phyloP scores from a whole-genome alignment of 208 protist genomes.

The Entamoeba histolytica region DNA sequence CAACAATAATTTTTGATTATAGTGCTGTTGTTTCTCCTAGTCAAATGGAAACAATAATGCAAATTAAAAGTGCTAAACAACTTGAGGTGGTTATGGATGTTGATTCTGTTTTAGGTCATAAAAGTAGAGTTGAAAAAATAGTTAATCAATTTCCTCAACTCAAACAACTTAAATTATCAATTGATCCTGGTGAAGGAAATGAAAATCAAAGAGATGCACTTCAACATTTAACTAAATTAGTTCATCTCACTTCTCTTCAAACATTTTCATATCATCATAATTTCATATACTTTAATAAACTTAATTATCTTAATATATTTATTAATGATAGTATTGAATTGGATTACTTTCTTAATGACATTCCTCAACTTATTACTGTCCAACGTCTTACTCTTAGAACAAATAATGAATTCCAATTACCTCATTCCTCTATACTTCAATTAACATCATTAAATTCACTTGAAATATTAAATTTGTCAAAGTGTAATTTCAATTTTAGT shows the following conservation, averaged over 20 bases:
- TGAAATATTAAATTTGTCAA: not conserved
- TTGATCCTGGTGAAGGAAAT: not conserved
- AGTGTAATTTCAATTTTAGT: not conserved
- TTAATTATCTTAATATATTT: not conserved
- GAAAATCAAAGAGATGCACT: not conserved
- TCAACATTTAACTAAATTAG: not conserved
- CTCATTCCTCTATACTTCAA: not conserved
- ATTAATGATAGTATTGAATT: not conserved
- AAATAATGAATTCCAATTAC: not conserved
- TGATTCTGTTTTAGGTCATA: not conserved
- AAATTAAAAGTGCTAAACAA: not conserved
- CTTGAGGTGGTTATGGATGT: not conserved
- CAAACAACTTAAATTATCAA: not conserved
- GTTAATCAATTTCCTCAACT: not conserved
- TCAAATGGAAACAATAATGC: not conserved
- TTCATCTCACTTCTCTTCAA: not conserved
- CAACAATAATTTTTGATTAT: not conserved
- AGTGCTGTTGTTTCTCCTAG: not conserved
- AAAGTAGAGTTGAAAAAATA: not conserved
- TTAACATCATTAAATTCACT: not conserved
- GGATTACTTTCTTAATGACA: not conserved
- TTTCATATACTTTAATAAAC: not conserved
- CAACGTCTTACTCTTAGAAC: not conserved
- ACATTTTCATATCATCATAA: not conserved
- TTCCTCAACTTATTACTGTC: not conserved